Conservation (phyloP, 2,329 filamentous ascomycete genomes). For the Hansfordia pulvinata region DNA sequence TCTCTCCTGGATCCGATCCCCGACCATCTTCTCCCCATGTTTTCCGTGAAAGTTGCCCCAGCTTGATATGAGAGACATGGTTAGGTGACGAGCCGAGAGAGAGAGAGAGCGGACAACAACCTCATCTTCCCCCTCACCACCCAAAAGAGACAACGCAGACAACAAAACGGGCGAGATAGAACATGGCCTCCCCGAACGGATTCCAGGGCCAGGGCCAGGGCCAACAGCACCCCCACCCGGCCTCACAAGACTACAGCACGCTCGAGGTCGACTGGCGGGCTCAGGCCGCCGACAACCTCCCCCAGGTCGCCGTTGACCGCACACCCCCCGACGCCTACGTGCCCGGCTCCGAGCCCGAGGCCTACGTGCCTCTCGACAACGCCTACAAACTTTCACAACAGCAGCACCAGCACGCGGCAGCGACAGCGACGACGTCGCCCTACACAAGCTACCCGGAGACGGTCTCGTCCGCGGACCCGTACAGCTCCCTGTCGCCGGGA, state of each 20-base stretch:
- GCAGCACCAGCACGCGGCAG: slow-evolving; percentile 1
- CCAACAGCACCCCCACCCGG: neutral
- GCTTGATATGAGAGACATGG: no score
- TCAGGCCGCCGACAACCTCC: slow-evolving; percentile 1
- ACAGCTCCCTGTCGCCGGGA: no score
- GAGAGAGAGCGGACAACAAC: no score
- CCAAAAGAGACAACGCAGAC: slow-evolving; percentile 10
- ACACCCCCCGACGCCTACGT: slow-evolving; percentile 23
- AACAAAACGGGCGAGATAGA: neutral
- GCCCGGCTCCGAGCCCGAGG: slow-evolving; percentile 3
- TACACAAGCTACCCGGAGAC: neutral
- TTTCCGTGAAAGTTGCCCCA: no score
- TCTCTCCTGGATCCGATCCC: no score
- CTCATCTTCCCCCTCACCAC: no score
- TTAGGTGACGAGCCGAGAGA: no score
- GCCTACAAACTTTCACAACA: slow-evolving; percentile 2
- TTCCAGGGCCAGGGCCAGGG: no score
- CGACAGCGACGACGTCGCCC: neutral
- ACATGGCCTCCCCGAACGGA: no score
- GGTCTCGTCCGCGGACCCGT: slow-evolving; percentile 7
- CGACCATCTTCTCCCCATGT: no score
- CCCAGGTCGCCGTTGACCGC: slow-evolving; percentile 1
- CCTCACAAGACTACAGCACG: slow-evolving; percentile 5
- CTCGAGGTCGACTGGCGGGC: slow-evolving; percentile 7
- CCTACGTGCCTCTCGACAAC: no score